These are phyloP conservation scores for Athelia sp. DNA, from an alignment of 1,284 basidiomycete species.

Conservation along the genomic window DNA sequence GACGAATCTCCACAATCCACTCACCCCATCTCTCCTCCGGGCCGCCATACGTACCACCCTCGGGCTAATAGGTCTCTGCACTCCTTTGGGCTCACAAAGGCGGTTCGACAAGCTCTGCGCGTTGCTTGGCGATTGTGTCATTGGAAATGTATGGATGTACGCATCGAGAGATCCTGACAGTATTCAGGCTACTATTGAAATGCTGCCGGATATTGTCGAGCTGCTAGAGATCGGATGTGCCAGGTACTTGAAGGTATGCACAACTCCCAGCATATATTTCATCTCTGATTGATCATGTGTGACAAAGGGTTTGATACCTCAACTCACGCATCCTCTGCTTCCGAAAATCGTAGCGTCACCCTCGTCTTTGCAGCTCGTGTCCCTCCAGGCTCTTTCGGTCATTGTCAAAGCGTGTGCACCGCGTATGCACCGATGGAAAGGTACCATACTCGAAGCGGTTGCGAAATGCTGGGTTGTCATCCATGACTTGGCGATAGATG, in stretches of 20 bases:
- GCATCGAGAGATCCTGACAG: conserved; percentile 42
- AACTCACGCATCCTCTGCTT: conserved; percentile 46
- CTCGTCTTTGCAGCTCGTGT: conserved; percentile 41
- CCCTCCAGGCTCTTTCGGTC: conserved; percentile 44
- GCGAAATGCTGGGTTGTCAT: conserved; percentile 60
- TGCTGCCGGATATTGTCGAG: conserved; percentile 48
- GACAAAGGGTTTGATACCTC: conserved; percentile 52
- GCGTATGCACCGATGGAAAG: conserved; percentile 59
- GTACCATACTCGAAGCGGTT: conserved; percentile 55
- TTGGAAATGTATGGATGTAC: conserved; percentile 59
- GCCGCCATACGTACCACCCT: conserved; percentile 44
- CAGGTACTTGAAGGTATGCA: conserved; percentile 61
- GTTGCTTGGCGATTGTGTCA: conserved; percentile 52
- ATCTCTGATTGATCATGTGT: conserved; percentile 5
- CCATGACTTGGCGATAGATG: conserved; percentile 25
- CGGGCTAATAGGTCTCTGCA: conserved; percentile 46
- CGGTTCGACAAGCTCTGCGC: conserved; percentile 52
- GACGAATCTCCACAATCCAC: conserved; percentile 52
- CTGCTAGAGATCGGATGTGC: conserved; percentile 54
- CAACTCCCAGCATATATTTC: neutral
- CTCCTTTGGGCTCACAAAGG: conserved; percentile 35
- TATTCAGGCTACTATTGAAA: conserved; percentile 55
- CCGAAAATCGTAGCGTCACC: conserved; percentile 22
- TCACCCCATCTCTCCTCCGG: conserved; percentile 56
- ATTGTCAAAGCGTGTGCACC: conserved; percentile 51